Evolutionary conservation across 306 rosid species (phyloP).

Genomic region (Cucumis cinereus): DNA sequence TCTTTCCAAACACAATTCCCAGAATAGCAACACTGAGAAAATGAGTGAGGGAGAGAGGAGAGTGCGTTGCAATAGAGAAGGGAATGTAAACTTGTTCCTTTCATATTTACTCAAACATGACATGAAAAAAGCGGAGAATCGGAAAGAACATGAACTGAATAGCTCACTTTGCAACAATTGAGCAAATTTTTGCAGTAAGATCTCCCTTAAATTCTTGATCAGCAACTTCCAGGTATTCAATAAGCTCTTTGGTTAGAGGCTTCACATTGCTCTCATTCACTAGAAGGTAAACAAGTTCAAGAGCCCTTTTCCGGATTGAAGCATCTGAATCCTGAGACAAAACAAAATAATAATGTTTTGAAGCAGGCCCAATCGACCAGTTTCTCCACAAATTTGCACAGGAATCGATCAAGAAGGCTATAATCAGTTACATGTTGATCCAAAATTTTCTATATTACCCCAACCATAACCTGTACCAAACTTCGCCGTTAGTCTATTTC

Average conservation of each 20-base stretch:
- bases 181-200: constrained; percentile 89
- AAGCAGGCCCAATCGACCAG: not conserved
- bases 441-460: not conserved
- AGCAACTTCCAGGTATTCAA: constrained; percentile 81
- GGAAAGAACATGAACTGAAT: not conserved
- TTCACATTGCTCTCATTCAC: constrained; percentile 82
- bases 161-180: constrained; percentile 82
- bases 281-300: constrained; percentile 85
- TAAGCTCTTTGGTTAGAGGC: constrained; percentile 76
- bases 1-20: not conserved
- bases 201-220: constrained; percentile 84
- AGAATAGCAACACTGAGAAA: not conserved
- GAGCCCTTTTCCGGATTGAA: constrained; percentile 92
- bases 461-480: not conserved
- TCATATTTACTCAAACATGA: not conserved
- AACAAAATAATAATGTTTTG: constrained; percentile 19
- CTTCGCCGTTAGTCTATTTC: not conserved
- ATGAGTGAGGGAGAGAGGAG: not conserved
- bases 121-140: not conserved
- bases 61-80: not conserved
- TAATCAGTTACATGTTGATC: not conserved
- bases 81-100: not conserved
- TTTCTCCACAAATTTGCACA: not conserved
- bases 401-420: not conserved
- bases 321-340: constrained; percentile 87